A percentile compares a stretch with the other conserved stretches of the same genome.
Conservation (phyloP, 1,139 yeast genomes). For the Lodderomyces beijingensis region DNA sequence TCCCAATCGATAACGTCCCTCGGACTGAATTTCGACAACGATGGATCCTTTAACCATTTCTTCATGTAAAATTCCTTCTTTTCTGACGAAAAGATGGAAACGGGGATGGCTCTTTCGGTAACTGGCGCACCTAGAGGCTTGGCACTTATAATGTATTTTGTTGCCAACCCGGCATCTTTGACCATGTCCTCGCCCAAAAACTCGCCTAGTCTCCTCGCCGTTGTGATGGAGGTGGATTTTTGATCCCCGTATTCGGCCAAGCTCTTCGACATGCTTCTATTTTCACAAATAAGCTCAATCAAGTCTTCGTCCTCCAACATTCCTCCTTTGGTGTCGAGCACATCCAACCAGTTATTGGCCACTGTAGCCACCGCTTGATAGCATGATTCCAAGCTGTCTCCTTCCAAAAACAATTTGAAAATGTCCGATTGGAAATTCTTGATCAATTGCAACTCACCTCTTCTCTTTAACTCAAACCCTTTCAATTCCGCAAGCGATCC, state of each 20-base stretch:
- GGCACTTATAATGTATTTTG: slow-evolving; percentile 87
- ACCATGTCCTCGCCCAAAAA: slow-evolving; percentile 98
- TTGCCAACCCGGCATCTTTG: slow-evolving; percentile 92
- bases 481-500: slow-evolving; percentile 93
- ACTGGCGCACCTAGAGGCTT: slow-evolving; percentile 86
- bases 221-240: slow-evolving; percentile 92
- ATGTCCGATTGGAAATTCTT: slow-evolving; percentile 95
- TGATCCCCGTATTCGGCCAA: slow-evolving; percentile 85
- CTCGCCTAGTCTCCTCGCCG: slow-evolving; percentile 90
- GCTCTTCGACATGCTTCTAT: slow-evolving; percentile 91
- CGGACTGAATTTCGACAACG: slow-evolving; percentile 81
- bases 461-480: slow-evolving; percentile 93
- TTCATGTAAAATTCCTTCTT: slow-evolving; percentile 64
- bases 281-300: slow-evolving; percentile 92
- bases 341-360: slow-evolving; percentile 95
- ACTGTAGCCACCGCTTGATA: slow-evolving; percentile 87
- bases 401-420: slow-evolving; percentile 86
- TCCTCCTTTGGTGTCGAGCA: slow-evolving; percentile 79
- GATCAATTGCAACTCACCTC: slow-evolving; percentile 92
- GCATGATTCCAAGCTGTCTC: slow-evolving; percentile 71
- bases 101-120: slow-evolving; percentile 95
- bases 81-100: slow-evolving; percentile 87
- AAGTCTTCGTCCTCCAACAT: slow-evolving; percentile 92
- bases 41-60: slow-evolving; percentile 82
- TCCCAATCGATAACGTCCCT: slow-evolving; percentile 90